Conservation (phyloP, 2,329 filamentous ascomycete species). For the Fusarium citri region DNA sequence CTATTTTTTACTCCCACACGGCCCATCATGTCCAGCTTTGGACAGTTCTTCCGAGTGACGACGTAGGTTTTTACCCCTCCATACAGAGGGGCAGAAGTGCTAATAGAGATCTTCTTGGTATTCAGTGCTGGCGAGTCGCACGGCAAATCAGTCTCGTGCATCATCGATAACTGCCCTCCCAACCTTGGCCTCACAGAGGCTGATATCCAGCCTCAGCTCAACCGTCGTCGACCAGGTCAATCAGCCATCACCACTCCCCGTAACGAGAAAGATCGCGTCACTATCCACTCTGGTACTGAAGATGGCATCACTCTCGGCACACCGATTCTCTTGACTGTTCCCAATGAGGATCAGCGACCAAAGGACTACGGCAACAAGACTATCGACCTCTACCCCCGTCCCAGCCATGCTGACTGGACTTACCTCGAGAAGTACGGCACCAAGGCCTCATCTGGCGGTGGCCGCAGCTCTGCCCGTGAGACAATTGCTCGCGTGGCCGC, state of each 20-base stretch:
- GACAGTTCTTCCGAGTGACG: constrained; percentile 67
- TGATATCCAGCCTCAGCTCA: constrained; percentile 96
- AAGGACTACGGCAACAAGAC: constrained; percentile 91
- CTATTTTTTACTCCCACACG: neutral
- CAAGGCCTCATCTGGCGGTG: constrained; percentile 90
- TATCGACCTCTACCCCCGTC: constrained; percentile 91
- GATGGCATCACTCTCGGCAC: constrained; percentile 90
- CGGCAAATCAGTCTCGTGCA: constrained; percentile 92
- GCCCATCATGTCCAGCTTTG: constrained; percentile 84
- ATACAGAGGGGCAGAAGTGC: neutral
- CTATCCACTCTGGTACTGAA: constrained; percentile 94
- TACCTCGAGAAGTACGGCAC: constrained; percentile 98
- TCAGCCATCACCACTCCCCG: constrained; percentile 90
- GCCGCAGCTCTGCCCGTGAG: constrained; percentile 91
- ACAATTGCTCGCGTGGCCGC: constrained; percentile 94
- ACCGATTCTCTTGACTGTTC: constrained; percentile 86
- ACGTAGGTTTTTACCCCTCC: constrained; percentile 67
- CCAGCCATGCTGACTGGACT: constrained; percentile 95
- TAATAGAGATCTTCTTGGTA: neutral
- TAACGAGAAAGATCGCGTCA: constrained; percentile 90
- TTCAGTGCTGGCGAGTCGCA: constrained; percentile 73
- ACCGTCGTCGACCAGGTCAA: constrained; percentile 88
- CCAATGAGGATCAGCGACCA: constrained; percentile 92
- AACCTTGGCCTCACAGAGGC: constrained; percentile 85
- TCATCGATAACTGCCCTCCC: constrained; percentile 92